phyloP scores from a whole-genome alignment of 1,139 yeast genomes.

The Entelexis sorbosivorans region DNA sequence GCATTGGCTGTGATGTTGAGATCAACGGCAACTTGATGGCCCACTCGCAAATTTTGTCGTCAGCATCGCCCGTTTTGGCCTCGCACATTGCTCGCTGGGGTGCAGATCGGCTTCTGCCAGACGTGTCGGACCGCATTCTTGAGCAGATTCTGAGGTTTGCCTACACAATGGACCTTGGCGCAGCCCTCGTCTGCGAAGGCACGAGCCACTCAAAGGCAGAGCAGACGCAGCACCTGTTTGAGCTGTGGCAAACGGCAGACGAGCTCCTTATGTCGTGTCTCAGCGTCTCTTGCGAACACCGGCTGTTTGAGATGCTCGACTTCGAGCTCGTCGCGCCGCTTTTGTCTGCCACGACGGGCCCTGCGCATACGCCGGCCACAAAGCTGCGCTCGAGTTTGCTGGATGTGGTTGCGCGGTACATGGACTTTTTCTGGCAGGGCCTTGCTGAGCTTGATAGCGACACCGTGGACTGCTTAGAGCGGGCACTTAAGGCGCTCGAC shows the following conservation, averaged over 20 bases:
- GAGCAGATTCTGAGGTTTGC: constrained; percentile 15
- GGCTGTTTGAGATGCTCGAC: constrained; percentile 17
- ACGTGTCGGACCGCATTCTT: background rate
- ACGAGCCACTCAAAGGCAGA: background rate
- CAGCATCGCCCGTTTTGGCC: constrained; percentile 19
- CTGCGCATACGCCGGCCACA: background rate
- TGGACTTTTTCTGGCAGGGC: constrained; percentile 16
- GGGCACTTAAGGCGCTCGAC: background rate
- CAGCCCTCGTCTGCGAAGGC: background rate
- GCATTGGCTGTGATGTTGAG: constrained; percentile 19
- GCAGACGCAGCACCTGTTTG: constrained; percentile 14
- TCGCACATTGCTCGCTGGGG: constrained; percentile 20
- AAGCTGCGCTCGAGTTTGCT: constrained; percentile 9
- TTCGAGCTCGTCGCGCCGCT: constrained; percentile 18
- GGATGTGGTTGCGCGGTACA: constrained; percentile 13
- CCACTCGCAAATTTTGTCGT: constrained; percentile 15
- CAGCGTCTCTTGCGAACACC: constrained; percentile 14
- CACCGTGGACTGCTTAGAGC: constrained; percentile 15
- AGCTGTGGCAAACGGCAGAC: constrained; percentile 21
- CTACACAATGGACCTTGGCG: constrained; percentile 14
- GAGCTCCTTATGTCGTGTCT: constrained; percentile 20
- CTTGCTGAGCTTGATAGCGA: constrained; percentile 9
- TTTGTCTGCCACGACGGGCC: constrained; percentile 1
- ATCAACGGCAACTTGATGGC: constrained; percentile 4
- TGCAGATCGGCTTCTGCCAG: background rate